These are phyloP conservation scores for Ceratobasidium sp. DNA, from an alignment of 1,284 basidiomycete genomes.

Conservation along the genomic window DNA sequence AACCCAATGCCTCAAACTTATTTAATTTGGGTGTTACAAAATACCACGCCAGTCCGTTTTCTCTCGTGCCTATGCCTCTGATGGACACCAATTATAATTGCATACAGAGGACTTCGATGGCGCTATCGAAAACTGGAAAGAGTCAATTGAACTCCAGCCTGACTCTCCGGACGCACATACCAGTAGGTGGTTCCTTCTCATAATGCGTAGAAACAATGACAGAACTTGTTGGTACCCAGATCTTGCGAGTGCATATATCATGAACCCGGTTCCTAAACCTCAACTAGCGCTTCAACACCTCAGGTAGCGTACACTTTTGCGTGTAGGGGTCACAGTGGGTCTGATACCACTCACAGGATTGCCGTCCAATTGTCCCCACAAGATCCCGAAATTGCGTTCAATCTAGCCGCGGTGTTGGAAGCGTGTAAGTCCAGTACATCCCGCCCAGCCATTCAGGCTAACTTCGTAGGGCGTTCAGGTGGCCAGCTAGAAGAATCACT, in stretches of 20 bases:
- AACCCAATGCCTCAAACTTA: slow-evolving; percentile 78
- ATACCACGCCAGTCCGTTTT: slow-evolving; percentile 83
- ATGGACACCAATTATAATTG: slow-evolving; percentile 48
- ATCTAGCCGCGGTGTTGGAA: slow-evolving; percentile 91
- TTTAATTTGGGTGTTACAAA: slow-evolving; percentile 92
- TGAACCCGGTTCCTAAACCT: slow-evolving; percentile 85
- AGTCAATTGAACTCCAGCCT: slow-evolving; percentile 85
- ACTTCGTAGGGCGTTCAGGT: slow-evolving; percentile 61
- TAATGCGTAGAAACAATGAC: slow-evolving; percentile 44
- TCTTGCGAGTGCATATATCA: slow-evolving; percentile 93
- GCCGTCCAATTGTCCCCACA: slow-evolving; percentile 89
- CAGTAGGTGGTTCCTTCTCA: slow-evolving; percentile 67
- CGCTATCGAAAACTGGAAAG: slow-evolving; percentile 89
- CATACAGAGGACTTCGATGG: slow-evolving; percentile 83
- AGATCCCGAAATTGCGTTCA: slow-evolving; percentile 96
- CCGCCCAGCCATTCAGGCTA: slow-evolving; percentile 53
- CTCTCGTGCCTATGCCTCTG: slow-evolving; percentile 46
- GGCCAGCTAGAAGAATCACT: slow-evolving; percentile 86
- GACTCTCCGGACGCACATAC: slow-evolving; percentile 92
- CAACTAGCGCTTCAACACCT: slow-evolving; percentile 93
- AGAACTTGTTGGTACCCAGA: slow-evolving; percentile 63
- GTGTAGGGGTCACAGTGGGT: slow-evolving; percentile 45
- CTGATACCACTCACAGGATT: slow-evolving; percentile 67
- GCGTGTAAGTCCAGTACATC: slow-evolving; percentile 71
- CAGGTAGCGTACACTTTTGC: slow-evolving; percentile 65